These are phyloP conservation scores for Phytophthora palmivora DNA, from an alignment of 352 stramenopile genomes.

Conservation along the genomic window DNA sequence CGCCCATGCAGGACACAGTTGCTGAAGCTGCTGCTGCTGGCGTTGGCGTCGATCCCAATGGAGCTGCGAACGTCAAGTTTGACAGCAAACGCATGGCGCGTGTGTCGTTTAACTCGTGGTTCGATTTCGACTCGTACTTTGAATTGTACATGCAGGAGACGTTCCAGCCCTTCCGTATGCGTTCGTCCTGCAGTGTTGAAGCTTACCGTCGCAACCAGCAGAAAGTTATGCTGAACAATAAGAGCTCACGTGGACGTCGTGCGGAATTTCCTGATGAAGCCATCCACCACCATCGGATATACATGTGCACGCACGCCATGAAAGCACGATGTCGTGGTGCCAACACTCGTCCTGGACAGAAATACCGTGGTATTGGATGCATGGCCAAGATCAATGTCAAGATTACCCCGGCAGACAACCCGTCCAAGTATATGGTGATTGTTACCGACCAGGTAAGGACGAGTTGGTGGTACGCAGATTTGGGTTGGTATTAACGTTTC, in stretches of 20 bases:
- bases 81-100: slow-evolving; percentile 86
- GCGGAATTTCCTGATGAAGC: slow-evolving; percentile 84
- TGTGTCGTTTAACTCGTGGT: slow-evolving; percentile 89
- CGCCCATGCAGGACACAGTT: slow-evolving; percentile 35
- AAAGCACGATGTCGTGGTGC: slow-evolving; percentile 82
- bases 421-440: slow-evolving; percentile 89
- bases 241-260: slow-evolving; percentile 79
- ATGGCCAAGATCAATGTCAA: slow-evolving; percentile 91
- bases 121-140: slow-evolving; percentile 89
- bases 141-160: slow-evolving; percentile 91
- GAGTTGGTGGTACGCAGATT: neutral
- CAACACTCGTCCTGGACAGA: slow-evolving; percentile 77
- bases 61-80: slow-evolving; percentile 47
- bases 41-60: slow-evolving; percentile 25
- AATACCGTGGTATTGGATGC: slow-evolving; percentile 85
- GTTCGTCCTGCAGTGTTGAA: slow-evolving; percentile 84
- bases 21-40: slow-evolving; percentile 21
- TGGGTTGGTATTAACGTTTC: slow-evolving; percentile 3
- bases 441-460: slow-evolving; percentile 81
- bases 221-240: slow-evolving; percentile 90
- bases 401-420: slow-evolving; percentile 83
- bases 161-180: slow-evolving; percentile 89
- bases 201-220: slow-evolving; percentile 86
- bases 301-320: slow-evolving; percentile 91
- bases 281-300: slow-evolving; percentile 90